Percentiles rank a stretch among this genome's conserved stretches.
phyloP scores from a whole-genome alignment of 352 stramenopile genomes.

The Phytopythium helicoides region DNA sequence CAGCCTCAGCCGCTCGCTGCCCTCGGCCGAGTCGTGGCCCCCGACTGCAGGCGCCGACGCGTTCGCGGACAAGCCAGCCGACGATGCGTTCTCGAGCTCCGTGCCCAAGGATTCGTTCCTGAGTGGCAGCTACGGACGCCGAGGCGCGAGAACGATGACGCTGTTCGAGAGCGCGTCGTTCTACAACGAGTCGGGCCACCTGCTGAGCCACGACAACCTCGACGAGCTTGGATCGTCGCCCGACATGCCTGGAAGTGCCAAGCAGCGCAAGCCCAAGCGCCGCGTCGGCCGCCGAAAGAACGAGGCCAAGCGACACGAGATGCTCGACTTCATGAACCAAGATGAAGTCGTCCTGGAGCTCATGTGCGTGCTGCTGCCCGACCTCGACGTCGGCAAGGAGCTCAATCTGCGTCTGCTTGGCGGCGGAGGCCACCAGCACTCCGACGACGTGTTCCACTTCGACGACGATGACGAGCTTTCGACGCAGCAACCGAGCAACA shows the following conservation, averaged over 20 bases:
- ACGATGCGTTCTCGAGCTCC: conserved; percentile 31
- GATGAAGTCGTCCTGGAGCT: conserved; percentile 79
- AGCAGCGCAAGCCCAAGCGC: conserved; percentile 54
- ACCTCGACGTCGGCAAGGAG: conserved; percentile 77
- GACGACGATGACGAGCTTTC: conserved; percentile 59
- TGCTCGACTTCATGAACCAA: conserved; percentile 31
- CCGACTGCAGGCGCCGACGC: conserved; percentile 14
- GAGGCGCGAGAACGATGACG: conserved; percentile 60
- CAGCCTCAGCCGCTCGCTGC: conserved; percentile 44
- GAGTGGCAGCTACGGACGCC: conserved; percentile 31
- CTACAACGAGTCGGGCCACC: conserved; percentile 68
- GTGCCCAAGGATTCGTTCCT: conserved; percentile 35
- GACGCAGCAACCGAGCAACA: conserved; percentile 1
- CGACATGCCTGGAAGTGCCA: conserved; percentile 22
- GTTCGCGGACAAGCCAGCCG: conserved; percentile 20
- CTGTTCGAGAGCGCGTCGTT: conserved; percentile 79
- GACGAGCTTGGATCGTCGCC: conserved; percentile 59
- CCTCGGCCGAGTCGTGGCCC: conserved; percentile 55
- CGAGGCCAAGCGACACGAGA: conserved; percentile 40
- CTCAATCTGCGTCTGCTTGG: conserved; percentile 69
- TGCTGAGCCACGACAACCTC: conserved; percentile 76
- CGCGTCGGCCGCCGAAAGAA: conserved; percentile 55
- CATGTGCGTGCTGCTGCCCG: conserved; percentile 61
- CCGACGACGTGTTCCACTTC: conserved; percentile 70
- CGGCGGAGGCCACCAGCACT: conserved; percentile 23